Evolutionary conservation across 2,329 filamentous ascomycete species (phyloP).

Genomic region (Neocucurbitaria cava): DNA sequence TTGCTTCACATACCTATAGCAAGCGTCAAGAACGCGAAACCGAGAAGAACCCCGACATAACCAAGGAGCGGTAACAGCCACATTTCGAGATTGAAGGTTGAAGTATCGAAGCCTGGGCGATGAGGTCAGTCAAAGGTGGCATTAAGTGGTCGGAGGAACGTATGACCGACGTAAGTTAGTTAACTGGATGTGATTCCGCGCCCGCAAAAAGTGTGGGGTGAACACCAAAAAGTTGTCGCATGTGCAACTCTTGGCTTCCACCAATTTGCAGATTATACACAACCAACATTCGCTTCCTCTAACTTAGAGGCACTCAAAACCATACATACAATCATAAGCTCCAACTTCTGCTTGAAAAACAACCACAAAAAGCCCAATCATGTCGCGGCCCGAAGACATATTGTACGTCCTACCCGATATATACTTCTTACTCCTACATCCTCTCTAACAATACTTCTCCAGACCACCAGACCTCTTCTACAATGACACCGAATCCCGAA

Average conservation of each 20-base stretch:
- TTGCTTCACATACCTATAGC: conserved; percentile 72
- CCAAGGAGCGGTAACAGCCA: conserved; percentile 95
- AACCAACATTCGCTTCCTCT: neutral
- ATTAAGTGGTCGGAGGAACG: conserved; percentile 25
- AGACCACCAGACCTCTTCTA: conserved; percentile 97
- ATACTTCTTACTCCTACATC: conserved; percentile 16
- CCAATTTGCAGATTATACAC: neutral
- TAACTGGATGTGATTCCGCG: conserved; percentile 15
- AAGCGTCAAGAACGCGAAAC: conserved; percentile 92
- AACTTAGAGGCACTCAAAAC: neutral
- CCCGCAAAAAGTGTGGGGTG: conserved; percentile 25
- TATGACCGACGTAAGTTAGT: conserved; percentile 13
- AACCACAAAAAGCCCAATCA: conserved; percentile 56
- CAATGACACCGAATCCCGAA: conserved; percentile 91
- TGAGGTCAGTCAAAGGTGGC: conserved; percentile 39
- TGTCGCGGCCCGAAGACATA: conserved; percentile 97
- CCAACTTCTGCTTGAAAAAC: neutral
- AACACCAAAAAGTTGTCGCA: conserved; percentile 33
- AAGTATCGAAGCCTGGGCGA: conserved; percentile 18
- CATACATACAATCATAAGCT: neutral
- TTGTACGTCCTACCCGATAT: conserved; percentile 67
- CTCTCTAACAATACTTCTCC: conserved; percentile 17
- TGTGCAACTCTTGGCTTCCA: conserved; percentile 27
- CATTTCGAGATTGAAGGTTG: conserved; percentile 63
- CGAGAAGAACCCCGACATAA: conserved; percentile 83